Conservation (phyloP, 106 monocot species). For the Alisma plantagoaquatica region DNA sequence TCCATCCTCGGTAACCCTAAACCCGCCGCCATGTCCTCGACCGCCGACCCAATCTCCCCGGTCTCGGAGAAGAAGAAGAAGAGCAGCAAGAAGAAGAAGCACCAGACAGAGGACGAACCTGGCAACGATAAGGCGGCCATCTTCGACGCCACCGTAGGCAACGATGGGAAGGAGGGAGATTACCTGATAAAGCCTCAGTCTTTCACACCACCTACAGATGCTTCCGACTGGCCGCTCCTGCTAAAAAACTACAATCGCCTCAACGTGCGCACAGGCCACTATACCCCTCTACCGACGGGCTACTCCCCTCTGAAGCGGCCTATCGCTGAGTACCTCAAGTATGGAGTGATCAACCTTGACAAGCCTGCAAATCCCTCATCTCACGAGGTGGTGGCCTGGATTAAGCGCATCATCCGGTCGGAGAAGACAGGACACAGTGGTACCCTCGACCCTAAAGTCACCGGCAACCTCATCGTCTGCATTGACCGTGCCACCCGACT, state of each 20-base stretch:
- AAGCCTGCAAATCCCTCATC: slow-evolving; percentile 92
- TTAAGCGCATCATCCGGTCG: slow-evolving; percentile 68
- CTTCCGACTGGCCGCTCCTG: slow-evolving; percentile 76
- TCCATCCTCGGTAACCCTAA: too few relatives aligned
- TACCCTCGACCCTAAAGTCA: slow-evolving; percentile 94
- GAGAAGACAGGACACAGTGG: slow-evolving; percentile 93
- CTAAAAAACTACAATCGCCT: slow-evolving; percentile 89
- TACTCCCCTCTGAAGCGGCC: slow-evolving; percentile 83
- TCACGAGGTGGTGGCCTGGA: slow-evolving; percentile 97
- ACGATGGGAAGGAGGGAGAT: slow-evolving; percentile 4
- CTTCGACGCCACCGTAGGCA: background rate
- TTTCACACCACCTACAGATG: slow-evolving; percentile 46
- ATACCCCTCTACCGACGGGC: slow-evolving; percentile 85
- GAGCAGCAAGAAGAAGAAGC: background rate
- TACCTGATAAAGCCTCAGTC: slow-evolving; percentile 77
- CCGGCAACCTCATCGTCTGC: slow-evolving; percentile 95
- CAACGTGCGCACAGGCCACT: slow-evolving; percentile 92
- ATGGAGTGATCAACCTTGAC: slow-evolving; percentile 92
- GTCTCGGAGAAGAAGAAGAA: slow-evolving; percentile 12
- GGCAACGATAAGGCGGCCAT: too few relatives aligned
- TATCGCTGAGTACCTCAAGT: slow-evolving; percentile 50
- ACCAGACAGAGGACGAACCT: too few relatives aligned
- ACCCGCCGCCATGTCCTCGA: slow-evolving; percentile 4
- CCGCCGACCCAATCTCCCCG: slow-evolving; percentile 5
- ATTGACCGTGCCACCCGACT: slow-evolving; percentile 87